Base-by-base conservation (phyloP, 495 filamentous ascomycete species). In the Penicillium lividum region DNA sequence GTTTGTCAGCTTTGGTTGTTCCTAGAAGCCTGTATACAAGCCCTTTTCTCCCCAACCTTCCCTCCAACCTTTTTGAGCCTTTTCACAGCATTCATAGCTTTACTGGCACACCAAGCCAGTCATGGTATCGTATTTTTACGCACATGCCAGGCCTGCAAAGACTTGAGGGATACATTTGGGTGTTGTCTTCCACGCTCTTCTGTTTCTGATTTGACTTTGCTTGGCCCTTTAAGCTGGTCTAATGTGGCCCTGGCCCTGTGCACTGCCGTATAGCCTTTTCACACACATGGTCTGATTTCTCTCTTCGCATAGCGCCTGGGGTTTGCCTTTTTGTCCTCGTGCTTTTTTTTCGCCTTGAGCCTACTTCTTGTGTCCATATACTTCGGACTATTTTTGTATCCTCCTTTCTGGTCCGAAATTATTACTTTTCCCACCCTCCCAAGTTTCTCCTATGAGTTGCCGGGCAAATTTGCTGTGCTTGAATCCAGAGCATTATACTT, bases 241-340 rank as follows among this genome's bases (percentile, higher is more conserved):
- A 15, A 52, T 25, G 30, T 60, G 50, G 22, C 47, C 56, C 50
- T 51, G 53, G 48, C 33, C 25, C 46, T 31, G 56, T 57, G 59
- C 53, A 53, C 51, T 60, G 58, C 67, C 59, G 61, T 67, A 62
- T 67, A 65, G 63, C 53, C 54, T 68, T 57, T 57, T 56, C 50
- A 53, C 58, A 53, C 60, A 66, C 65, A 68, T 68, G 61, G 62
- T 64, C 68, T 74, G 60, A 64, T 64, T 60, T 71, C 30, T 60
- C 54, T 70, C 63, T 68, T 74, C 67, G 74, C 74, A 77, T 77
- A 77, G 74, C 74, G 74, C 66, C 65, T 68, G 74, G 69, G 73
- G 73, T 77, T 72, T 54, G 30, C 30, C 60, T 53, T 51, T 60
- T 40, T 16, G 38, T 40, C 38, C 15, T 40, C 15, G n/a, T 40